phyloP scores from a whole-genome alignment of 768 basidiomycete species.

The Lactarius sp. region DNA sequence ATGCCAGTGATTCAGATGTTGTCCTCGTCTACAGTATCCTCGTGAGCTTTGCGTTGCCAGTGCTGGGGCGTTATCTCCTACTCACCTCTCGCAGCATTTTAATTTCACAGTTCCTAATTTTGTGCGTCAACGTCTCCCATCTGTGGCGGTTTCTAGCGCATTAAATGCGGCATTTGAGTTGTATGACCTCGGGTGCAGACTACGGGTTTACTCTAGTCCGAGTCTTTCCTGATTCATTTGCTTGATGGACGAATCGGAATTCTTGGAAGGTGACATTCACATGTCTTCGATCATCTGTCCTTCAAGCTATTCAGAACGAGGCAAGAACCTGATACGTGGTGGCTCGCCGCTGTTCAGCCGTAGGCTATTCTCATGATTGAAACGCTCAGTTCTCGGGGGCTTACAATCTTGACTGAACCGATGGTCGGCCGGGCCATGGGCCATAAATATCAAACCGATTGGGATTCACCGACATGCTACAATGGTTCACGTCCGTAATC shows the following conservation, averaged over 20 bases:
- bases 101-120: no score
- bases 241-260: background rate
- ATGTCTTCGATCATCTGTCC: background rate
- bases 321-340: background rate
- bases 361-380: background rate
- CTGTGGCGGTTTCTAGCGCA: background rate
- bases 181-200: background rate
- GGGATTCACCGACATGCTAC: background rate
- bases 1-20: background rate
- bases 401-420: background rate
- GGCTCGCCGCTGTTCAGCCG: background rate
- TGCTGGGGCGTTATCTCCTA: background rate
- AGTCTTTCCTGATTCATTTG: background rate
- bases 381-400: background rate
- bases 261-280: background rate
- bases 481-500: background rate
- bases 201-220: background rate
- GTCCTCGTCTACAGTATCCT: background rate
- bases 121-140: no score
- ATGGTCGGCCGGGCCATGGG: background rate
- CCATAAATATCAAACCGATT: background rate
- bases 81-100: background rate
- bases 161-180: background rate
- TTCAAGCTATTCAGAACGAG: background rate
- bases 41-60: background rate